Evolutionary conservation across 2,329 filamentous ascomycete species (phyloP), one percentile per base, ranked within the genome.

Genomic region (Colletotrichum higginsianum): DNA sequence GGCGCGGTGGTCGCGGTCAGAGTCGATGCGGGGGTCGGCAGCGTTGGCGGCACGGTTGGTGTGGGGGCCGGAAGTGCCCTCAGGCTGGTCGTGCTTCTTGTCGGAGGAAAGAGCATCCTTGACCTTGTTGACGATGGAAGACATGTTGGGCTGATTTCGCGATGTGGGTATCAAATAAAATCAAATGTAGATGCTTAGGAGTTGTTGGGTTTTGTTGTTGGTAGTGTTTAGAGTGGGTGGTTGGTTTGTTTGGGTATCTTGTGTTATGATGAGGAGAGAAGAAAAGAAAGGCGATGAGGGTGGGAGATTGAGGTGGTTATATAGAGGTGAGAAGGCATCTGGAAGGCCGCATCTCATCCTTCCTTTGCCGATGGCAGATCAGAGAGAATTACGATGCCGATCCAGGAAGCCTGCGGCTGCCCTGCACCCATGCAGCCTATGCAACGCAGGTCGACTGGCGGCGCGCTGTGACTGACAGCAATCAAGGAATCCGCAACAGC

Each of bases 111-210:
- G 79, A 73, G 83, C 86, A 4, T 89, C 87, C 85, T 90, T 90
- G 79, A 89, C 85, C 82, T 90, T 90, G 84, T 90, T 86, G 78
- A 89, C 80, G 77, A 90, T 82, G 75, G 81, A 80, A 80, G 88
- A 88, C 88, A 90, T 90, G 78, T 73, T 89, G 83, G 68, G 58
- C 77, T 63, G 40, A 42, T 58, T 46, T 62, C 70, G 64, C 61
- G 61, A 58, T 66, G 61, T 73, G 67, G 66, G 61, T 77, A 70
- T 74, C 64, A 70, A 52, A 40, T 57, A 62, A 44, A 30, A 30
- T 42, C 13, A 44, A 69, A 16, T 52, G 67, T 40, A 35, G 49
- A 6, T 21, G n/a, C 50, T 53, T 38, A 30, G 23, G 44, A 53
- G 63, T 35, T 18, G 35, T 40, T 21, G 57, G 70, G 21, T 23